phyloP scores from a whole-genome alignment of 1,284 basidiomycete genomes.

The Sporisorium graminicola region DNA sequence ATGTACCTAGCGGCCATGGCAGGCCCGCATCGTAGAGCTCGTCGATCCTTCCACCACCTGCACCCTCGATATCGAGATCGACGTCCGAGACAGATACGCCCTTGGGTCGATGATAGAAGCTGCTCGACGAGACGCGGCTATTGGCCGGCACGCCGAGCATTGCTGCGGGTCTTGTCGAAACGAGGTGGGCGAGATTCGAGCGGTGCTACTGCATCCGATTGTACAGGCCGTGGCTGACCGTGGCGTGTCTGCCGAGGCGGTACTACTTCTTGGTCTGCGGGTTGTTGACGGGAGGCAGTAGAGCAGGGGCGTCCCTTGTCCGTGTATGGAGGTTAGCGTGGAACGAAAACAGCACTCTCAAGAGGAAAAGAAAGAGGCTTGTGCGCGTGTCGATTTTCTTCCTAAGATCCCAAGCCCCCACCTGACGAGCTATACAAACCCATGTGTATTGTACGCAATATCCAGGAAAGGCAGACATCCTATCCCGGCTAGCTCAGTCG shows the following conservation, averaged over 20 bases:
- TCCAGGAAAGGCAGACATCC: no score
- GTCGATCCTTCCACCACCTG: constrained; percentile 56
- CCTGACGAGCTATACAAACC: constrained; percentile 6
- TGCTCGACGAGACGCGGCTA: constrained; percentile 37
- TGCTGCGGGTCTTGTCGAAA: background rate
- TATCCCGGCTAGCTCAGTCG: constrained; percentile 70
- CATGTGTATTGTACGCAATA: background rate
- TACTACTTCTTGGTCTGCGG: background rate
- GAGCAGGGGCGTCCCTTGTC: no score
- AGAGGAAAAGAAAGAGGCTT: constrained; percentile 5
- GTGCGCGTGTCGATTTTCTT: constrained; percentile 12
- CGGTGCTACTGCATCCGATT: background rate
- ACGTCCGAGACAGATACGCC: constrained; percentile 49
- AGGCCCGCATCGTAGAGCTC: constrained; percentile 64
- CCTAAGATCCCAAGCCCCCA: constrained; percentile 19
- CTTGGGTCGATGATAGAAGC: constrained; percentile 33
- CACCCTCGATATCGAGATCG: constrained; percentile 67
- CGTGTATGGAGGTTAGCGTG: background rate
- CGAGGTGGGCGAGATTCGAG: background rate
- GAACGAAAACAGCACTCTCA: background rate
- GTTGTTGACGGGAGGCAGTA: background rate
- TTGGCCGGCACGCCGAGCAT: constrained; percentile 49
- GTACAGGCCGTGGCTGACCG: background rate
- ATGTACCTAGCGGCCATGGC: constrained; percentile 40
- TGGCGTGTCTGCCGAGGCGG: background rate